Base-by-base conservation (phyloP, 805 yeast species). In the Cyberlindnera maritima region DNA sequence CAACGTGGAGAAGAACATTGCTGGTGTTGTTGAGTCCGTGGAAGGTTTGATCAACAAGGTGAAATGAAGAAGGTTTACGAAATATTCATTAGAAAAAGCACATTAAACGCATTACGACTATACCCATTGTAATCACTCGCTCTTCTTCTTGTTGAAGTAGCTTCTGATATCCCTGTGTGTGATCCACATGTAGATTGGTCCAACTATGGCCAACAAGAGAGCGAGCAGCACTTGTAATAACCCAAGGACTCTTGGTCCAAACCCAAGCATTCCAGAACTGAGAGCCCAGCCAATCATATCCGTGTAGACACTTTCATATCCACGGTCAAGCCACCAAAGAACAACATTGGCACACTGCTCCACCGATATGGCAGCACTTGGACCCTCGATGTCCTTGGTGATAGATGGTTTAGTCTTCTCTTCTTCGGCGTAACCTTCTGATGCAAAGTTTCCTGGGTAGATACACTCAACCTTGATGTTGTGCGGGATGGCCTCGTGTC, bases 351-450 rank as follows among this genome's bases (percentile, higher is more conserved):
- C 84, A 59, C 95, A 89, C 38, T 71, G 70, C 15, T 77, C 82
- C 9, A 86, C 83, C 1, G 81, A 58, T 9, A 88, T 83, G 1
- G 97, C 81, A 4, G 59, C 63, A 4, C 95, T 85, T 1, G 95
- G 75, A 1, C 98, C 99, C 65, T 94, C 99, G 29, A 94, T 88
- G 28, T 66, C 67, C 53, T 74, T 79, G 1, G 97, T 90, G 47
- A 94, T 88, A 10, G 73, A 77, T 0, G 99, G 98, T 63, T 94
- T 94, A 2, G 95, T 85, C 46, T 68, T 66, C 61, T 91, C 85
- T 64, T 94, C 99, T 49, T 81, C 81, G 3, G 68, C 77, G 60
- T 66, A 94, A 0, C 99, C 99, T 64, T 91, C 98, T 53, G 95
- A 83, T 40, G 74, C 78, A 65, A 92, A 90, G 61, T 89, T 90